Evolutionary conservation across 1,139 yeast species (phyloP).

Genomic region (Hansenula anomala): DNA sequence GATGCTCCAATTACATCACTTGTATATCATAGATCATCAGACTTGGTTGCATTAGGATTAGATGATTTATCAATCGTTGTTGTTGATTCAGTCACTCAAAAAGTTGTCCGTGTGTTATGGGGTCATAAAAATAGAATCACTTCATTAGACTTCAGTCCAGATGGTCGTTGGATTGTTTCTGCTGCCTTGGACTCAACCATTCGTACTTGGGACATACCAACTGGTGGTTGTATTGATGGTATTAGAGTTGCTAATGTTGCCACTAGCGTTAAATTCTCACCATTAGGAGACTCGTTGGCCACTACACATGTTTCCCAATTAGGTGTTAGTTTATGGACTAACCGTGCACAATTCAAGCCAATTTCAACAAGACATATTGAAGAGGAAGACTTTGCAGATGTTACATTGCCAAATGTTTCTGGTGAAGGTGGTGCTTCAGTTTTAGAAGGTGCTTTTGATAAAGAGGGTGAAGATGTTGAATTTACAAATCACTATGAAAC

Average conservation of each 20-base stretch:
- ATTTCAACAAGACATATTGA: constrained; percentile 72
- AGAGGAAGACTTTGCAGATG: constrained; percentile 62
- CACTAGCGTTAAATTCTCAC: constrained; percentile 76
- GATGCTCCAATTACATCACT: constrained; percentile 76
- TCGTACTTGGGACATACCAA: constrained; percentile 96
- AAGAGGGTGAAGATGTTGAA: constrained; percentile 26
- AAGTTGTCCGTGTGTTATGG: constrained; percentile 78
- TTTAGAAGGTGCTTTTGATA: constrained; percentile 74
- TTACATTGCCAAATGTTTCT: constrained; percentile 70
- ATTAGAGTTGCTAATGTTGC: constrained; percentile 73
- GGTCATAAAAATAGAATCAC: constrained; percentile 93
- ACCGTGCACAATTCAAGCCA: constrained; percentile 72
- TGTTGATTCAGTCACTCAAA: constrained; percentile 76
- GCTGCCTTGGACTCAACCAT: constrained; percentile 82
- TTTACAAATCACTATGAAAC: constrained; percentile 41
- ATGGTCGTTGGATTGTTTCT: constrained; percentile 93
- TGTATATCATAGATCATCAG: constrained; percentile 77
- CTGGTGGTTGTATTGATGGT: constrained; percentile 97
- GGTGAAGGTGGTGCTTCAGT: constrained; percentile 77
- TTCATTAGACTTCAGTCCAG: constrained; percentile 85
- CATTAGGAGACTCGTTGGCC: constrained; percentile 87
- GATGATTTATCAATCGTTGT: constrained; percentile 86
- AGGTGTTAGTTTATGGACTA: constrained; percentile 92
- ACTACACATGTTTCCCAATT: constrained; percentile 90
- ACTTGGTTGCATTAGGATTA: constrained; percentile 76